These are phyloP conservation scores for Fraxinus greggii DNA, from an alignment of 305 asterid species.

Conservation along the genomic window DNA sequence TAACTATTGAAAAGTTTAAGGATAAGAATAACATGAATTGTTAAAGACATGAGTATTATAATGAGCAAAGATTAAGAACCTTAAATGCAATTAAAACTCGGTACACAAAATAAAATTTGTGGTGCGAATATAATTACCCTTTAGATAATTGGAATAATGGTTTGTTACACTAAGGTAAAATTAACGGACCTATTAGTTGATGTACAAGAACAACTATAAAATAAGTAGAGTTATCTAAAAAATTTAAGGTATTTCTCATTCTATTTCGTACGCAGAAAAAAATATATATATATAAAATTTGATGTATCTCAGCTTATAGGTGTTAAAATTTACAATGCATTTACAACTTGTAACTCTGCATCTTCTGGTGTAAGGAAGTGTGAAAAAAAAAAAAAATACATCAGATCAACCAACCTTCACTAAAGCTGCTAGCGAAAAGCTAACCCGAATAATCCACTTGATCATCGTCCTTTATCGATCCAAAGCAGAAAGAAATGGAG, in stretches of 20 bases:
- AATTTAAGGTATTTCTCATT: neutral
- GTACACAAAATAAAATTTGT: too few relatives aligned
- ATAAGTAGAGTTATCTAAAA: neutral
- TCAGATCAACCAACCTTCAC: slow-evolving; percentile 3
- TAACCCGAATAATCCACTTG: slow-evolving; percentile 13
- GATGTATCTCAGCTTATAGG: neutral
- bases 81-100: too few relatives aligned
- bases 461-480: slow-evolving; percentile 47
- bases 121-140: too few relatives aligned
- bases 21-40: too few relatives aligned
- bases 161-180: neutral
- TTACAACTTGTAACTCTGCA: neutral
- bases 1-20: too few relatives aligned
- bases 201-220: neutral
- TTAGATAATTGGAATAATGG: neutral
- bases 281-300: neutral
- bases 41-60: too few relatives aligned
- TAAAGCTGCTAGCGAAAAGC: slow-evolving; percentile 36
- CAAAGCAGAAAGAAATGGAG: slow-evolving; percentile 49
- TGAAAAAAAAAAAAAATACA: neutral
- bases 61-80: too few relatives aligned
- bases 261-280: neutral
- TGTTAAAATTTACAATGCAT: neutral
- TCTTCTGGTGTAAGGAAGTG: neutral
- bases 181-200: neutral